Evolutionary conservation across 768 basidiomycete species (phyloP), one percentile per base, ranked within the genome.

Genomic region (Wakefieldia striispora): DNA sequence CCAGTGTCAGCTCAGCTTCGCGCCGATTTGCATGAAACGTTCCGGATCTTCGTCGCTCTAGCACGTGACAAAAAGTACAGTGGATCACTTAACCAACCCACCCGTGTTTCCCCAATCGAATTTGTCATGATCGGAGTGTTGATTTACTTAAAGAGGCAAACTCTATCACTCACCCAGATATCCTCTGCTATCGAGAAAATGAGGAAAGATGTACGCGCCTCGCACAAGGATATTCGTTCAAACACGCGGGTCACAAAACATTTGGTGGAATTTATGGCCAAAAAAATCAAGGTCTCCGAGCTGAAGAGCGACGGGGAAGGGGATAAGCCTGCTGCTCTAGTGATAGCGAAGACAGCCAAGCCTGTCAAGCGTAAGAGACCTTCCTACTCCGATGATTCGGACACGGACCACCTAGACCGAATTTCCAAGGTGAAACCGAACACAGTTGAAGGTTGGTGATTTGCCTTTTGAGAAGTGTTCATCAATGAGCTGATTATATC

Each of bases 81-180:
- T 27, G 54, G 47, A 26, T 65, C 71, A 6, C 65, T 75, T 29
- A 63, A 66, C 42, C 60, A 57, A 17, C 69, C 69, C 14, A 59
- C 67, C 9, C 69, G 70, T 21, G 66, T 77, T 5, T 67, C 74
- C 9, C 72, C 76, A 1, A 68, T 73, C 35, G 75, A 76, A 49
- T 75, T 78, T 54, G 70, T 79, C 47, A 73, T 75, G 69, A 64
- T 71, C 0, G 70, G 64, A 17, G 67, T 72, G 47, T 58, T 79
- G 53, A 71, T 82, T 17, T 63, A 67, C 46, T 46, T 70, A 35
- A 65, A 72, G 53, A 62, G 68, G 33, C 35, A 58, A 35, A 56
- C 43, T 4, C 44, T 73, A 6, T 70, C 72, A 0, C 62, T 74
- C 26, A 60, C 62, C 2, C 76, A 80, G 47, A 66, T 79, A 29